A percentile compares a stretch with the other conserved stretches of the same genome.
phyloP scores from a whole-genome alignment of 805 yeast genomes.

The Cyberlindnera mrakii region DNA sequence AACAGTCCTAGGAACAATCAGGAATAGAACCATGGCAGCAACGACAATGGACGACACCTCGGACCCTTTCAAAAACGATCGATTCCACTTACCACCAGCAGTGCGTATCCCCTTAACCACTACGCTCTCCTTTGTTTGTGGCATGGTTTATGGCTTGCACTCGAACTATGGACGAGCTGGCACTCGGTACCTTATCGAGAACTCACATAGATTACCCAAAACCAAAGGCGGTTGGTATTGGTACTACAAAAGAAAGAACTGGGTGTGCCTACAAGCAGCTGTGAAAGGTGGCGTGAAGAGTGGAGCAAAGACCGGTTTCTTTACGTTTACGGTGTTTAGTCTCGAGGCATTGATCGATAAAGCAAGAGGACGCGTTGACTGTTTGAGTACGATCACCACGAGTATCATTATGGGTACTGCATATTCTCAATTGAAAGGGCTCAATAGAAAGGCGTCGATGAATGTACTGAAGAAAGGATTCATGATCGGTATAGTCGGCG shows the following conservation, averaged over 20 bases:
- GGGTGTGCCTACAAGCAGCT: conserved; percentile 58
- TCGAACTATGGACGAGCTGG: conserved; percentile 52
- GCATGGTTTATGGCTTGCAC: conserved; percentile 44
- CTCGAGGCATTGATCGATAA: conserved; percentile 58
- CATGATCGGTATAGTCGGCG: conserved; percentile 52
- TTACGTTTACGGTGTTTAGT: conserved; percentile 47
- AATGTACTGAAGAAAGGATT: conserved; percentile 46
- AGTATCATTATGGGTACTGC: conserved; percentile 45
- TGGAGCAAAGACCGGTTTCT: conserved; percentile 35
- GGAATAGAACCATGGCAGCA: background rate
- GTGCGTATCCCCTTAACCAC: conserved; percentile 3
- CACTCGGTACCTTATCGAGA: conserved; percentile 63
- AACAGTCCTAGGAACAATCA: background rate
- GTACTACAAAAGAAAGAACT: conserved; percentile 78
- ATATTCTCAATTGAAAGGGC: conserved; percentile 38
- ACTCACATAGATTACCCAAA: conserved; percentile 74
- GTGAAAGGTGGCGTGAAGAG: conserved; percentile 40
- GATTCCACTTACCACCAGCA: conserved; percentile 4
- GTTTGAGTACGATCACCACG: conserved; percentile 56
- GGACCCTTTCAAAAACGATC: background rate
- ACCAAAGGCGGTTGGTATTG: conserved; percentile 84
- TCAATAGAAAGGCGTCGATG: conserved; percentile 37
- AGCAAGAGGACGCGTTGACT: conserved; percentile 48
- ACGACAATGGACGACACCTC: background rate
- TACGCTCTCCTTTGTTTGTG: conserved; percentile 3